phyloP scores from a whole-genome alignment of 176 grass and related monocot species.

The Calamus simplicifolius region DNA sequence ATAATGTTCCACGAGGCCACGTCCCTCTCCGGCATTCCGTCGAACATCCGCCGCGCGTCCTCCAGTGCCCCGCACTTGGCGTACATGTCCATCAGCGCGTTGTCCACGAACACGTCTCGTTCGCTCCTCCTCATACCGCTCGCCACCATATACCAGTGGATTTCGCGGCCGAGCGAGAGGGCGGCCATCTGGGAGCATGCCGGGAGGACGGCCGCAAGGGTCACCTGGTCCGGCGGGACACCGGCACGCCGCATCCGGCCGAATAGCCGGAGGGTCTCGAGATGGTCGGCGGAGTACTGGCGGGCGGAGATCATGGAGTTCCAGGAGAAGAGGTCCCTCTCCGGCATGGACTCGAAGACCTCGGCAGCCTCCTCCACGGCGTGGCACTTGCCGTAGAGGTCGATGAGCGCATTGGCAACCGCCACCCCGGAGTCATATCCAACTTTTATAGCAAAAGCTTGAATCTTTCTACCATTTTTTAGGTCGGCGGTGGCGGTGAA shows the following conservation, averaged over 20 bases:
- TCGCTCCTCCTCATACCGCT: conserved; percentile 24
- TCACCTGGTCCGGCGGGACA: conserved; percentile 28
- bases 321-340: conserved; percentile 54
- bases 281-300: conserved; percentile 46
- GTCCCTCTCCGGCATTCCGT: conserved; percentile 22
- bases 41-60: conserved; percentile 37
- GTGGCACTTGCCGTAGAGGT: conserved; percentile 69
- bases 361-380: conserved; percentile 16
- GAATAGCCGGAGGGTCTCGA: conserved; percentile 30
- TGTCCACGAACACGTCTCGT: conserved; percentile 29
- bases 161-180: conserved; percentile 32
- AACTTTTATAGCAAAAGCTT: conserved; percentile 35
- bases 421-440: conserved; percentile 25
- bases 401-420: conserved; percentile 37
- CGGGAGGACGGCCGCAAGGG: conserved; percentile 39
- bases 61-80: conserved; percentile 45
- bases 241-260: conserved; percentile 24
- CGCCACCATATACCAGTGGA: conserved; percentile 41
- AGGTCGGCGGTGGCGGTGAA: conserved; percentile 37
- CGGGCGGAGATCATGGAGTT: conserved; percentile 58
- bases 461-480: conserved; percentile 16
- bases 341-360: conserved; percentile 42
- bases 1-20: conserved; percentile 70
- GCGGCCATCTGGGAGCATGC: conserved; percentile 45
- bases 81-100: conserved; percentile 61